A percentile compares a stretch with the other conserved stretches of the same genome.
These are phyloP conservation scores for Fistulifera pelliculosa DNA, from an alignment of 108 stramenopile species.

Conservation along the genomic window DNA sequence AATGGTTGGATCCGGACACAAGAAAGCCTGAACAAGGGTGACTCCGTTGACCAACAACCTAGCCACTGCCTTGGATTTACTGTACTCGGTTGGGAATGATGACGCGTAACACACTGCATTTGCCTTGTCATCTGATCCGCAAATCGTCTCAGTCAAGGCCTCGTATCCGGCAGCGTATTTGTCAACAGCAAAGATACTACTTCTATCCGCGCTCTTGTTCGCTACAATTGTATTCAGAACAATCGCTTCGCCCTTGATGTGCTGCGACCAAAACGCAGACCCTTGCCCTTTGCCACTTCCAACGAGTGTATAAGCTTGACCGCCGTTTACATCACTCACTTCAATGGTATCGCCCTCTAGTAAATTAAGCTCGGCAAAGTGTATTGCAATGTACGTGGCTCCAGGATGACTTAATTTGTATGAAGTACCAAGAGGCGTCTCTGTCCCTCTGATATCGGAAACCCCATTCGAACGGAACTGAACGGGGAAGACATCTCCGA, in stretches of 20 bases:
- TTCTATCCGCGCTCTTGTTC: neutral
- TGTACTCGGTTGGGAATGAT: constrained; percentile 2
- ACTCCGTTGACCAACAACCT: constrained; percentile 1
- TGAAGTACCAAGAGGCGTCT: too few relatives aligned
- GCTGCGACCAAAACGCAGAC: neutral
- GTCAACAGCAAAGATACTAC: neutral
- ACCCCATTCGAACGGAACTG: too few relatives aligned
- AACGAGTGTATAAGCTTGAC: neutral
- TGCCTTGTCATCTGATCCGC: neutral
- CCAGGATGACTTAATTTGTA: neutral
- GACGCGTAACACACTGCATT: too few relatives aligned
- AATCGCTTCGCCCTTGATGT: neutral
- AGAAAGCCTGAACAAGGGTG: constrained; percentile 4
- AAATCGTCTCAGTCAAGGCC: neutral
- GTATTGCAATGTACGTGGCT: neutral
- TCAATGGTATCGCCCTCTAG: neutral
- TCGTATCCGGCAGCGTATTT: constrained; percentile 2
- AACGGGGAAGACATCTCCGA: too few relatives aligned
- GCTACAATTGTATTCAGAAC: too few relatives aligned
- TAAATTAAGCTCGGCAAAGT: neutral
- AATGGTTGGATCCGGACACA: neutral
- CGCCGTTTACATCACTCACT: neutral
- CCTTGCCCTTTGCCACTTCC: neutral
- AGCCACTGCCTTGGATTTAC: constrained; percentile 2
- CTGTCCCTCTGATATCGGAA: too few relatives aligned